Evolutionary conservation across 2,329 filamentous ascomycete species (phyloP), one percentile per base, ranked within the genome.

Genomic region (Sarocladium kiliense): DNA sequence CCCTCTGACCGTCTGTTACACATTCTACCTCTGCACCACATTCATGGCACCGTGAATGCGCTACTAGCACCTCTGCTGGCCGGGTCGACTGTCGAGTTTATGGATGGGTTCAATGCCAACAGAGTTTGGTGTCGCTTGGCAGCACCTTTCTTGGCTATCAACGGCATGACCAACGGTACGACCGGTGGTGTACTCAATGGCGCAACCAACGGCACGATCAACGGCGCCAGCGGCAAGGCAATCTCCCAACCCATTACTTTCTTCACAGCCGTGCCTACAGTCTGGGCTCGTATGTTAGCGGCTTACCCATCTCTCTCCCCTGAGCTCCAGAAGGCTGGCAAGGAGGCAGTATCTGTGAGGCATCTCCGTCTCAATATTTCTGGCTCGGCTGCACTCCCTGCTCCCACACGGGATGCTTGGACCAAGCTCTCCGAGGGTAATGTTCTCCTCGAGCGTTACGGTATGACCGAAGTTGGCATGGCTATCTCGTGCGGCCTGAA

Each of bases 381-480:
- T 21, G 94, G 94, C 44, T 97, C 93, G 1, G 94, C 94, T 2
- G 92, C 94, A 2, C 82, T 99, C 2, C 94, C 94, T 0, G 93
- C 91, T 0, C 91, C 93, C 0, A 86, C 89, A 50, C 96, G 96
- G 70, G 76, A 84, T 36, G 87, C 89, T 34, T 99, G 94, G 92
- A 78, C 82, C 23, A 77, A 85, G 6, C 81, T 97, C n/a, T 90
- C 85, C 61, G 74, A 76, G 50, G 93, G 93, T 45, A 96, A 95
- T 66, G 81, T 96, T 16, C 83, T 99, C 1, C 84, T 99, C 11
- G 94, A 99, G 73, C 89, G 94, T 30, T 99, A 95, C 69, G 94
- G 94, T 65, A 97, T 99, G 94, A 99, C 94, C 4, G 94, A 99
- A 74, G 91, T 97, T 1, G 94, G 94, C 63, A 97, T 99, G 94